phyloP scores from a whole-genome alignment of 805 yeast genomes.

The Saccharomyces mikatae region DNA sequence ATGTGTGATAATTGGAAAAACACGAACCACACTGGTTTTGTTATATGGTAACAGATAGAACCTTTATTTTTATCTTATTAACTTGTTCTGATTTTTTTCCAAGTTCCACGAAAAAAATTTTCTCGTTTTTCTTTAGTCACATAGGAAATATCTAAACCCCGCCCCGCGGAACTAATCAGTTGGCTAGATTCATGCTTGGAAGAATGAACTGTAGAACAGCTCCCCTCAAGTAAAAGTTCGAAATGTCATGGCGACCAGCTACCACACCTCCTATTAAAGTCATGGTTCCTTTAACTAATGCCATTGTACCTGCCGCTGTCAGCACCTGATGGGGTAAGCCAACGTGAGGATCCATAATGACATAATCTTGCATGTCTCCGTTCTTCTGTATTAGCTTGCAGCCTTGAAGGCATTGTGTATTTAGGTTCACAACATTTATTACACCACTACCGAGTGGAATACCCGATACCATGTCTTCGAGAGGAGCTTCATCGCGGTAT shows the following conservation, averaged over 20 bases:
- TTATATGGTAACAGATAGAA: background rate
- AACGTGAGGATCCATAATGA: background rate
- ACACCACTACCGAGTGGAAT: constrained; percentile 9
- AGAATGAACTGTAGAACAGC: constrained; percentile 23
- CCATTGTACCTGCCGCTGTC: constrained; percentile 11
- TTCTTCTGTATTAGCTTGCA: background rate
- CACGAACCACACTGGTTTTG: background rate
- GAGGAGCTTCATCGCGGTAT: constrained; percentile 3
- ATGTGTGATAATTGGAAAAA: background rate
- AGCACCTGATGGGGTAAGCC: background rate
- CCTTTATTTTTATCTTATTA: background rate
- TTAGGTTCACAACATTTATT: constrained; percentile 18
- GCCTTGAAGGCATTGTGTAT: constrained; percentile 17
- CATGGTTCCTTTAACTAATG: constrained; percentile 17
- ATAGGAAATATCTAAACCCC: background rate
- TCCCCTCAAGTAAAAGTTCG: constrained; percentile 22
- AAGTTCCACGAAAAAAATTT: constrained; percentile 9
- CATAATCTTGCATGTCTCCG: constrained; percentile 1
- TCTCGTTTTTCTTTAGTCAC: constrained; percentile 1
- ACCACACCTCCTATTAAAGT: constrained; percentile 24
- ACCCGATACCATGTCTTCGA: background rate
- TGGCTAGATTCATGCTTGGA: constrained; percentile 22
- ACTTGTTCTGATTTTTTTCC: constrained; percentile 1
- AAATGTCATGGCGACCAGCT: constrained; percentile 7
- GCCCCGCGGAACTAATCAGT: constrained; percentile 5